Conservation (phyloP, 1,139 yeast genomes). For the Taphrina flavorubra region DNA sequence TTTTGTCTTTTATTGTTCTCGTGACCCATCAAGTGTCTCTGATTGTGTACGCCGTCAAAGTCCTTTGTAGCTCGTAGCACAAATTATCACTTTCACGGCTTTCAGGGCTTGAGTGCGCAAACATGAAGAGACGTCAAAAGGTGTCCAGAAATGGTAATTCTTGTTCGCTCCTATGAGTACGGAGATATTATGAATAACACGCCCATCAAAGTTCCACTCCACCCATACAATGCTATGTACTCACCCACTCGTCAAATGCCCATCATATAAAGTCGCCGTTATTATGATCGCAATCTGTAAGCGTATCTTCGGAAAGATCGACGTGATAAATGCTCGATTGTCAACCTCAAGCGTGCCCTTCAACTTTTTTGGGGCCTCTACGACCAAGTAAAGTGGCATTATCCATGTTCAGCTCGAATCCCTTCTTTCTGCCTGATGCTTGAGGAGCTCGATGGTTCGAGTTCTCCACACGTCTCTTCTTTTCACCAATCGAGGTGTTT, state of each 20-base stretch:
- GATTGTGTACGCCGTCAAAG: no score
- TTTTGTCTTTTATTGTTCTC: neutral
- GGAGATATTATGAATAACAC: neutral
- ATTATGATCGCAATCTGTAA: neutral
- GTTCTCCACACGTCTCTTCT: conserved; percentile 43
- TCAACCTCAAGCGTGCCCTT: conserved; percentile 15
- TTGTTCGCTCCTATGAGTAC: conserved; percentile 1
- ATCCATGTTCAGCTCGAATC: conserved; percentile 73
- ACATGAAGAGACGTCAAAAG: no score
- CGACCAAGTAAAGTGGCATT: conserved; percentile 84
- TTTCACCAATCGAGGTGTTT: conserved; percentile 33
- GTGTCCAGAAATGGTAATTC: no score
- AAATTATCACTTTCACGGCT: no score
- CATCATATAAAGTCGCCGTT: neutral
- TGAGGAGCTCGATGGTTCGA: conserved; percentile 43
- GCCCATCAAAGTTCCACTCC: neutral
- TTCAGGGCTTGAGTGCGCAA: no score
- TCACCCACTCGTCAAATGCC: conserved; percentile 9
- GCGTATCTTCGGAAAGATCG: no score
- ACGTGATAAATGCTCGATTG: neutral
- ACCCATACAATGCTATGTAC: conserved; percentile 13
- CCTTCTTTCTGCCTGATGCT: conserved; percentile 48
- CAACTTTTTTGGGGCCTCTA: conserved; percentile 52
- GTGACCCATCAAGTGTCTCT: no score
- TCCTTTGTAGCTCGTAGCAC: no score